Evolutionary conservation across 2,329 filamentous ascomycete genomes (phyloP).

Genomic region (Arthrocladium fulminans): DNA sequence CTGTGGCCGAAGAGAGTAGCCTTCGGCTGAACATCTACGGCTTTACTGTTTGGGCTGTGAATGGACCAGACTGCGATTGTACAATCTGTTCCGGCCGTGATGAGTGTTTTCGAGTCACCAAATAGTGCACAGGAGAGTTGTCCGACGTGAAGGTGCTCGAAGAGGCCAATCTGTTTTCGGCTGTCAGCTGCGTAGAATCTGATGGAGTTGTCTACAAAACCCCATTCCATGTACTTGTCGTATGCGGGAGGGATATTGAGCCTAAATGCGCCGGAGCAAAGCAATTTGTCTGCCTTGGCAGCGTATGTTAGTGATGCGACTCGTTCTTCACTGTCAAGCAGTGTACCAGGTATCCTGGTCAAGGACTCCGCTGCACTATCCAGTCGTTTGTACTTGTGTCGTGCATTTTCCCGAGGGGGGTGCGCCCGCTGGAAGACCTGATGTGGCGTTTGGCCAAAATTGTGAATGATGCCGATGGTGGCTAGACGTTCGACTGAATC

Average conservation of each 20-base stretch:
- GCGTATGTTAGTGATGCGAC: conserved; percentile 73
- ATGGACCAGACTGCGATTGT: conserved; percentile 79
- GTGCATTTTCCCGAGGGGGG: conserved; percentile 60
- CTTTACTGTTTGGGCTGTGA: conserved; percentile 52
- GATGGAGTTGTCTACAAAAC: conserved; percentile 84
- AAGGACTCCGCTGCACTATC: conserved; percentile 71
- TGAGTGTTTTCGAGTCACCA: conserved; percentile 78
- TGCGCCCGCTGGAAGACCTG: conserved; percentile 84
- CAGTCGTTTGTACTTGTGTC: conserved; percentile 58
- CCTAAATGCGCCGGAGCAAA: conserved; percentile 75
- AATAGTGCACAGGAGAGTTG: conserved; percentile 78
- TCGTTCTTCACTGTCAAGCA: conserved; percentile 59
- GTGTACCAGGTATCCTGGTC: conserved; percentile 65
- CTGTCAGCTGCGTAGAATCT: conserved; percentile 82
- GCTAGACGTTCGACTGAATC: conserved; percentile 80
- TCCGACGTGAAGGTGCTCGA: conserved; percentile 87
- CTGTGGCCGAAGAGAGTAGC: conserved; percentile 87
- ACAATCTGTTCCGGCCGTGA: conserved; percentile 88
- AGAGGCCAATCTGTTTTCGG: conserved; percentile 74
- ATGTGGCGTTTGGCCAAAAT: conserved; percentile 94
- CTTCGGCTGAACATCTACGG: conserved; percentile 68
- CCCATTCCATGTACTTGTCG: conserved; percentile 93
- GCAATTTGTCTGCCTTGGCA: conserved; percentile 67
- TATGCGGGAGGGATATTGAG: conserved; percentile 78
- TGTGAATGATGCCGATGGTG: conserved; percentile 93